Evolutionary conservation across 2,329 filamentous ascomycete species (phyloP).

Genomic region (Trichophyton simii): DNA sequence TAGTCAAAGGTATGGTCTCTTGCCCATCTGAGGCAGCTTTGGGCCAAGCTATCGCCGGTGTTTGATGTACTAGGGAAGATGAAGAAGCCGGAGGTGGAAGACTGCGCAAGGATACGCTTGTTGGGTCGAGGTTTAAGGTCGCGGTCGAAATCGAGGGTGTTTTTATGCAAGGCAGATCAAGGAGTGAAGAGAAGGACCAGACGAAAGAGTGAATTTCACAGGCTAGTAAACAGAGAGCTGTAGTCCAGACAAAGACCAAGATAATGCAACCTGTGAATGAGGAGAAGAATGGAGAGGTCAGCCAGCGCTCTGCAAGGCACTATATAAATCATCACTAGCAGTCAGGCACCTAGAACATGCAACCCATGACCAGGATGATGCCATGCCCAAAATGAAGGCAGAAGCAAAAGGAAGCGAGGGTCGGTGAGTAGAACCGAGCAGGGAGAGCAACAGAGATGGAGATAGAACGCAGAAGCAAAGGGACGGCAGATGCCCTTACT

Average conservation of each 20-base stretch:
- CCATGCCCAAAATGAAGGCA: not conserved
- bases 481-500: not conserved
- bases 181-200: not conserved
- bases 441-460: not conserved
- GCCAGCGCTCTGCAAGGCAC: slow-evolving; percentile 1
- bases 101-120: not conserved
- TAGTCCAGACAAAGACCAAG: not conserved
- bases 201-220: not conserved
- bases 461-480: not conserved
- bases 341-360: not conserved
- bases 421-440: not conserved
- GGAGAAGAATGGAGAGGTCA: not conserved
- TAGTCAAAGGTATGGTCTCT: not conserved
- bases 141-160: not conserved
- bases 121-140: not conserved
- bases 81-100: not conserved
- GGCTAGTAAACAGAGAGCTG: not conserved
- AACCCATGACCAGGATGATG: not conserved
- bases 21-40: not conserved
- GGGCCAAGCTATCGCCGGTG: not conserved
- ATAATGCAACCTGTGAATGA: not conserved
- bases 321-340: not conserved
- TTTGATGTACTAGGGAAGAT: not conserved
- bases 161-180: not conserved
- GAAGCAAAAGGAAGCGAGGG: not conserved